These are phyloP conservation scores for Zasmidium angulare DNA, from an alignment of 2,329 filamentous ascomycete species.

Conservation along the genomic window DNA sequence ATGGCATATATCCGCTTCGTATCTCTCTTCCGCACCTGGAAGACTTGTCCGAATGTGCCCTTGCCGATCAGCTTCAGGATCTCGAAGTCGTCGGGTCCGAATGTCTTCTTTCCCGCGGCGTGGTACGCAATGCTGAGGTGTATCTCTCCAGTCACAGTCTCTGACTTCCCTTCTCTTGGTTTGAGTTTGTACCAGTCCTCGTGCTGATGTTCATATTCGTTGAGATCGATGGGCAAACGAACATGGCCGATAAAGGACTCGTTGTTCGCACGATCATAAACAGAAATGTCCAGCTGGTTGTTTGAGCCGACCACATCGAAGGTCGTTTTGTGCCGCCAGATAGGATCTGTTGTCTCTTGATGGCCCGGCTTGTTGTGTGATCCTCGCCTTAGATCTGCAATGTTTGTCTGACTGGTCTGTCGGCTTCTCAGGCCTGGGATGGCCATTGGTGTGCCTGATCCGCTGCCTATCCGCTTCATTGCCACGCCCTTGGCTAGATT, in stretches of 20 bases:
- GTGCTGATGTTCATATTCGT: conserved; percentile 68
- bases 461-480: conserved; percentile 65
- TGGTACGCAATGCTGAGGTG: conserved; percentile 85
- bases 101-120: conserved; percentile 82
- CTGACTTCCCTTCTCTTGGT: conserved; percentile 76
- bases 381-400: conserved; percentile 58
- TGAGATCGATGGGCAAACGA: conserved; percentile 70
- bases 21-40: conserved; percentile 97
- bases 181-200: conserved; percentile 84
- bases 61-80: conserved; percentile 96
- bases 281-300: conserved; percentile 85
- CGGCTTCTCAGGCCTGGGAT: conserved; percentile 90
- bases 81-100: conserved; percentile 92
- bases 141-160: conserved; percentile 77
- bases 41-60: conserved; percentile 97
- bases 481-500: conserved; percentile 52
- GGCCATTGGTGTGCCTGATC: conserved; percentile 81
- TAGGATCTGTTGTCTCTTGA: conserved; percentile 74
- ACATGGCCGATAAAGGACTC: conserved; percentile 93
- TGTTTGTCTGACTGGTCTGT: conserved; percentile 92
- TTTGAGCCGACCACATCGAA: conserved; percentile 95
- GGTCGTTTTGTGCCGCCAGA: conserved; percentile 91
- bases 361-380: conserved; percentile 55
- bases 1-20: conserved; percentile 96
- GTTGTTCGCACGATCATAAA: conserved; percentile 82